A percentile compares a stretch with the other conserved stretches of the same genome.
These are phyloP conservation scores for Ricinus communis DNA, from an alignment of 345 rosid species.

Conservation along the genomic window DNA sequence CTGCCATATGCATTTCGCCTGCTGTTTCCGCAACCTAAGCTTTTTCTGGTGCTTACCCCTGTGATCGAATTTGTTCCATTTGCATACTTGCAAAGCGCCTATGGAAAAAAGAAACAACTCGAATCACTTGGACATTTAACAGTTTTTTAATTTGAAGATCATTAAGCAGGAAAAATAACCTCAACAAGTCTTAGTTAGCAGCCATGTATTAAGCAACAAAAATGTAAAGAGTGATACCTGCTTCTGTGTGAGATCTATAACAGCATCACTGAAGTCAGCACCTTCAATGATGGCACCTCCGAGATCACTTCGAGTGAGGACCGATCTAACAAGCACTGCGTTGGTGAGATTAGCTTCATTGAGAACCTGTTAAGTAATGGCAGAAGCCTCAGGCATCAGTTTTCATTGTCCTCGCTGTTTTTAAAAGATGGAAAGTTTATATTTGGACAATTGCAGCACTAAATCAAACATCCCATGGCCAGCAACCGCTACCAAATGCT, in stretches of 20 bases:
- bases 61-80: constrained; percentile 81
- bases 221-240: constrained; percentile 49
- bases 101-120: neutral
- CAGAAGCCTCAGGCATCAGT: neutral
- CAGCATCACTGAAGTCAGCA: constrained; percentile 97
- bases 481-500: too few relatives aligned
- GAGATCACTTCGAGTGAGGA: constrained; percentile 88
- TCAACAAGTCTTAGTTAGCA: neutral
- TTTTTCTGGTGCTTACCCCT: constrained; percentile 74
- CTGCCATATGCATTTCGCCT: constrained; percentile 78
- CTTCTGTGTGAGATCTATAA: constrained; percentile 82
- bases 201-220: neutral
- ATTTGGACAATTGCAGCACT: too few relatives aligned
- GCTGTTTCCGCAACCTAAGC: constrained; percentile 88
- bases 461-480: too few relatives aligned
- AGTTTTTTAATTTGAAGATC: too few relatives aligned
- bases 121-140: neutral
- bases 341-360: constrained; percentile 88
- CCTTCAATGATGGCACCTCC: constrained; percentile 89
- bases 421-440: too few relatives aligned
- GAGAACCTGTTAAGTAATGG: constrained; percentile 48
- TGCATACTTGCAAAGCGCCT: constrained; percentile 96
- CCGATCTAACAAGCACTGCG: constrained; percentile 78
- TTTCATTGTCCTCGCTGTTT: neutral
- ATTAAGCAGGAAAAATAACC: too few relatives aligned